Conservation (phyloP, 108 stramenopile species). For the Aurantiochytrium sp. region DNA sequence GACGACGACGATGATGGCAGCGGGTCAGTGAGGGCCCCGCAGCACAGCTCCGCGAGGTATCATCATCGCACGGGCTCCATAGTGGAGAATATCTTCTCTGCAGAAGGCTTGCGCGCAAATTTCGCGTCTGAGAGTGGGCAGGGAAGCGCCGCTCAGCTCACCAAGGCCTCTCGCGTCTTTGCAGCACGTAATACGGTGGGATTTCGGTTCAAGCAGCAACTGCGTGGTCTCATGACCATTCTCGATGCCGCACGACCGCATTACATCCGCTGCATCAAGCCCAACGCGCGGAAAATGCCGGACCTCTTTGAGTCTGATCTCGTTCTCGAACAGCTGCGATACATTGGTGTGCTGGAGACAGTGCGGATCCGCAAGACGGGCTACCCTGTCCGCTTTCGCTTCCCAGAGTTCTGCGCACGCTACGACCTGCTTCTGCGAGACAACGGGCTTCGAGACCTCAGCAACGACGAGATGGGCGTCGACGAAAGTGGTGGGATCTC, state of each 20-base stretch:
- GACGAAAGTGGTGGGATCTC: background rate
- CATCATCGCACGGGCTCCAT: background rate
- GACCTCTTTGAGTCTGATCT: background rate
- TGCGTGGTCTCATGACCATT: constrained; percentile 16
- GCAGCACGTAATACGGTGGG: constrained; percentile 29
- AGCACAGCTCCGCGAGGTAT: background rate
- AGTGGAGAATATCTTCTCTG: background rate
- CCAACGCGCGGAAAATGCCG: constrained; percentile 15
- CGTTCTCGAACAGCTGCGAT: constrained; percentile 29
- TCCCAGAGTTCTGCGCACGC: constrained; percentile 24
- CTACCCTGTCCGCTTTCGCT: constrained; percentile 20
- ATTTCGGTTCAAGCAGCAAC: constrained; percentile 42
- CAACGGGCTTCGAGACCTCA: background rate
- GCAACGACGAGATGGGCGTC: background rate
- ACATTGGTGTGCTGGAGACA: constrained; percentile 35
- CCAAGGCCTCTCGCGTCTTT: background rate
- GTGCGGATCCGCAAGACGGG: constrained; percentile 28
- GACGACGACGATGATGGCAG: background rate
- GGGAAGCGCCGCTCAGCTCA: background rate
- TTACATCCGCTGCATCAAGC: constrained; percentile 36
- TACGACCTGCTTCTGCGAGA: constrained; percentile 16
- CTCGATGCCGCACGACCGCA: background rate
- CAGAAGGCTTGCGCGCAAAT: background rate
- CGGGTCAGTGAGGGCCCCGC: background rate
- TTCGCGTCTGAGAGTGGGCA: background rate